Evolutionary conservation across 2,329 filamentous ascomycete genomes (phyloP).

Genomic region (Mycosphaerelloides madeirae): DNA sequence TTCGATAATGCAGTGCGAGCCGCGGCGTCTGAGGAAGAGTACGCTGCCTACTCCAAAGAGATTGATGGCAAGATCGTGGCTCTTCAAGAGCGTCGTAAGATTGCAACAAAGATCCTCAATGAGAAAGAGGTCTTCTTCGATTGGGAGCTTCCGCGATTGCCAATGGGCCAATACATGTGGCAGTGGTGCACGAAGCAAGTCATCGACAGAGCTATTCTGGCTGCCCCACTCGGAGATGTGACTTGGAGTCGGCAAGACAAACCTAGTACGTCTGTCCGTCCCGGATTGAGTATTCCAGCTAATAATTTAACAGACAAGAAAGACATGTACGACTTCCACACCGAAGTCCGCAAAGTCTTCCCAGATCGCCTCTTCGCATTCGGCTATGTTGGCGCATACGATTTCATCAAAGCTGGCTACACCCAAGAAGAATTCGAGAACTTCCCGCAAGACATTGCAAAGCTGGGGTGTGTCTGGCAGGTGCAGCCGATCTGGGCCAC

Average conservation of each 20-base stretch:
- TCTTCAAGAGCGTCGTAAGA: constrained; percentile 3
- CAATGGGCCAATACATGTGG: constrained; percentile 11
- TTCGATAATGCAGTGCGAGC: constrained; percentile 7
- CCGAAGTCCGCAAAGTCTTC: constrained; percentile 6
- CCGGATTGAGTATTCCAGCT: background rate
- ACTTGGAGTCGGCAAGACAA: constrained; percentile 9
- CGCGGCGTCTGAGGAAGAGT: background rate
- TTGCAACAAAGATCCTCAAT: constrained; percentile 1
- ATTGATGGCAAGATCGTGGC: constrained; percentile 4
- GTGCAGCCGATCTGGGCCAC: constrained; percentile 12
- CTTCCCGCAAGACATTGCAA: constrained; percentile 9
- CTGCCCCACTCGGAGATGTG: constrained; percentile 7
- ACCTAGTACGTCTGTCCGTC: background rate
- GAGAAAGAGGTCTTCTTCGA: constrained; percentile 8
- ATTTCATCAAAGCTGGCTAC: constrained; percentile 7
- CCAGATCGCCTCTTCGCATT: constrained; percentile 9
- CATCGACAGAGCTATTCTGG: constrained; percentile 9
- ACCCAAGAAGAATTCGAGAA: constrained; percentile 7
- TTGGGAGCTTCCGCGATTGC: constrained; percentile 7
- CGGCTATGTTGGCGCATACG: constrained; percentile 7
- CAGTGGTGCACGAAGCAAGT: constrained; percentile 10
- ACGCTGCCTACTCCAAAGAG: constrained; percentile 1
- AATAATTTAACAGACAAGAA: constrained; percentile 5
- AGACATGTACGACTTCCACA: constrained; percentile 12
- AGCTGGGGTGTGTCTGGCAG: constrained; percentile 8